Conservation (phyloP, 108 stramenopile genomes). For the Pseudonitzschia multiseries region DNA sequence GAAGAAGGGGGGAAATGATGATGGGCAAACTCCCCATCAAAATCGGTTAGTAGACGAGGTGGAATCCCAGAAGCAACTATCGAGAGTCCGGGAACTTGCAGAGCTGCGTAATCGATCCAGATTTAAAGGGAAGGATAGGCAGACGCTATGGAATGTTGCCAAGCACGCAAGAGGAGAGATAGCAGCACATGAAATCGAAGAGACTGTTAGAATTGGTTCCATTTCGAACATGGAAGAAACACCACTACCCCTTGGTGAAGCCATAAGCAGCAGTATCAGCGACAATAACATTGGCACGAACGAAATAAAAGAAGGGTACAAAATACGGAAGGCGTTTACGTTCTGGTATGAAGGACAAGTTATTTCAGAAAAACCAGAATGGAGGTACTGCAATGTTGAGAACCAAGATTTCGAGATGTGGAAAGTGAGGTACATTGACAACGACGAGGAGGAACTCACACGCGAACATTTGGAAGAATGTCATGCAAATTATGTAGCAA, state of each 20-base stretch:
- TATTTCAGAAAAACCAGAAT: slow-evolving; percentile 1
- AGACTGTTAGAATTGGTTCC: not conserved
- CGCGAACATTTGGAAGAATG: not conserved
- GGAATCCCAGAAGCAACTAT: no score
- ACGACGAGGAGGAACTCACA: slow-evolving; percentile 3
- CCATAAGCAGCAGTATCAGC: not conserved
- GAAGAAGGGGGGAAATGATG: not conserved
- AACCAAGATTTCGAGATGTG: not conserved
- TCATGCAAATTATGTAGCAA: not conserved
- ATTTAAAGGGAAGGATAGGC: not conserved
- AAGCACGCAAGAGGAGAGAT: not conserved
- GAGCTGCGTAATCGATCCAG: not conserved
- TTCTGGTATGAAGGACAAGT: slow-evolving; percentile 1
- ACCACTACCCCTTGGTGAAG: not conserved
- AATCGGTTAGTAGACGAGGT: no score
- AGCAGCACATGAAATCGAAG: not conserved
- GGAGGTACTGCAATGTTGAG: not conserved
- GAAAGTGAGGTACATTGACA: slow-evolving; percentile 5
- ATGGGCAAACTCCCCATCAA: not conserved
- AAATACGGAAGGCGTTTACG: not conserved
- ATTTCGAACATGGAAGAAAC: not conserved
- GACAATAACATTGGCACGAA: not conserved
- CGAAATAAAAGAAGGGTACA: slow-evolving; percentile 5
- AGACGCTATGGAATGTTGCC: not conserved
- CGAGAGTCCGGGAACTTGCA: no score